Conservation (phyloP, 2,329 filamentous ascomycete genomes). For the Hypoxylon sp. region DNA sequence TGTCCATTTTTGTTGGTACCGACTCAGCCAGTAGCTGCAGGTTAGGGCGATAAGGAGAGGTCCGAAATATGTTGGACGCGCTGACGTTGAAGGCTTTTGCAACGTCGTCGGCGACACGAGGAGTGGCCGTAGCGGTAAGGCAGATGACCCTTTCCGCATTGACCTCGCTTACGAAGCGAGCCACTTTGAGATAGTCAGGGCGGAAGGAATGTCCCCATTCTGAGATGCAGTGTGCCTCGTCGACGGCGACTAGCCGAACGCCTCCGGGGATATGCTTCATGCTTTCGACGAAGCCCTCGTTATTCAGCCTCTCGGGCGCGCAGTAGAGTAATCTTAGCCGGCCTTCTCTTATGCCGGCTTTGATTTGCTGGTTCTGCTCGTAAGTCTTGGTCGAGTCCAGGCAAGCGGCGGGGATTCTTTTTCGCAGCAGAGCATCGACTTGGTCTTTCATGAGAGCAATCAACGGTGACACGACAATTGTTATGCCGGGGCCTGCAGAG, state of each 20-base stretch:
- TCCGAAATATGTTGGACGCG: slow-evolving; percentile 65
- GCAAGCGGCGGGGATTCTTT: slow-evolving; percentile 65
- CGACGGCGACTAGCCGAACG: slow-evolving; percentile 67
- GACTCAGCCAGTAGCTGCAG: slow-evolving; percentile 66
- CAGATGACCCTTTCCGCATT: slow-evolving; percentile 70
- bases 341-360: slow-evolving; percentile 57
- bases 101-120: slow-evolving; percentile 66
- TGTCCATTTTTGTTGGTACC: slow-evolving; percentile 57
- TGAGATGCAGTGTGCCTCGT: slow-evolving; percentile 71
- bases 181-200: slow-evolving; percentile 55
- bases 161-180: slow-evolving; percentile 67
- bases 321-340: slow-evolving; percentile 68
- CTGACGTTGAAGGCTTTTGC: slow-evolving; percentile 65
- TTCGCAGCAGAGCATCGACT: slow-evolving; percentile 64
- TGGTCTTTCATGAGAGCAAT: slow-evolving; percentile 73
- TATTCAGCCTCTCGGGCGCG: slow-evolving; percentile 70
- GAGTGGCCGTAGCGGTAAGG: slow-evolving; percentile 70
- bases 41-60: slow-evolving; percentile 70
- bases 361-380: slow-evolving; percentile 58
- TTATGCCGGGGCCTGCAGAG: slow-evolving; percentile 60
- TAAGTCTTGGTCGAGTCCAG: slow-evolving; percentile 68
- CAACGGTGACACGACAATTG: slow-evolving; percentile 67
- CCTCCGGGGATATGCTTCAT: slow-evolving; percentile 68
- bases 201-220: slow-evolving; percentile 56
- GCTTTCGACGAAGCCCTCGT: slow-evolving; percentile 68